Evolutionary conservation across 495 filamentous ascomycete genomes (phyloP).

Genomic region (Tuber brumale): DNA sequence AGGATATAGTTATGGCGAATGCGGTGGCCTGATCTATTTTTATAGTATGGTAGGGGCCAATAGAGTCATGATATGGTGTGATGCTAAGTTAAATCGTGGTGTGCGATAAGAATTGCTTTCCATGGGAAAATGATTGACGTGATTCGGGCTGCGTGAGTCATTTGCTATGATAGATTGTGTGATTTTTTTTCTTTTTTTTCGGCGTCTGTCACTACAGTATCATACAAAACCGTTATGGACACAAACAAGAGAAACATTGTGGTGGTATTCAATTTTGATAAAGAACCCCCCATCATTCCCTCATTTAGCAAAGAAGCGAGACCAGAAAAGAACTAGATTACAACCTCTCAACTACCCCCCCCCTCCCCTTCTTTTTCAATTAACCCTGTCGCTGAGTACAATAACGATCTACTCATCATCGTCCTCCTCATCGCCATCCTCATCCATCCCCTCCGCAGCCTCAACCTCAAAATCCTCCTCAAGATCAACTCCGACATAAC

Average conservation of each 20-base stretch:
- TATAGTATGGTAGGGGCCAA: not conserved
- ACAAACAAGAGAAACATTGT: not conserved
- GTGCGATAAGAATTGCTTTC: not conserved
- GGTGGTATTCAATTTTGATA: not conserved
- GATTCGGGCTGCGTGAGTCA: not conserved
- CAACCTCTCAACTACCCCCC: not conserved
- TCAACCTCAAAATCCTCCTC: constrained; percentile 79
- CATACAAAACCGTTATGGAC: not conserved
- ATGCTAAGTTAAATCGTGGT: not conserved
- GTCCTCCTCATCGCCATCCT: constrained; percentile 79
- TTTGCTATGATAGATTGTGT: not conserved
- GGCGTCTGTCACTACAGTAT: not conserved
- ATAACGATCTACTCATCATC: constrained; percentile 53
- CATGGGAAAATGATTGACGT: not conserved
- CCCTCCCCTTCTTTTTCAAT: not conserved
- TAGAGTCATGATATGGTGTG: not conserved
- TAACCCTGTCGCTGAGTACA: not conserved
- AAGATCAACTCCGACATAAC: constrained; percentile 91
- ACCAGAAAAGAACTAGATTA: not conserved
- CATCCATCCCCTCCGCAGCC: constrained; percentile 89
- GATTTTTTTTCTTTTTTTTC: not conserved
- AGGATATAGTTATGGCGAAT: not conserved
- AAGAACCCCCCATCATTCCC: not conserved
- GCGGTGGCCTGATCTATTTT: not conserved
- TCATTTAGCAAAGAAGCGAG: not conserved